Percentiles rank a stretch among this genome's conserved stretches.
These are phyloP conservation scores for Talaromyces atroroseus DNA, from an alignment of 2,329 filamentous ascomycete genomes.

Conservation along the genomic window DNA sequence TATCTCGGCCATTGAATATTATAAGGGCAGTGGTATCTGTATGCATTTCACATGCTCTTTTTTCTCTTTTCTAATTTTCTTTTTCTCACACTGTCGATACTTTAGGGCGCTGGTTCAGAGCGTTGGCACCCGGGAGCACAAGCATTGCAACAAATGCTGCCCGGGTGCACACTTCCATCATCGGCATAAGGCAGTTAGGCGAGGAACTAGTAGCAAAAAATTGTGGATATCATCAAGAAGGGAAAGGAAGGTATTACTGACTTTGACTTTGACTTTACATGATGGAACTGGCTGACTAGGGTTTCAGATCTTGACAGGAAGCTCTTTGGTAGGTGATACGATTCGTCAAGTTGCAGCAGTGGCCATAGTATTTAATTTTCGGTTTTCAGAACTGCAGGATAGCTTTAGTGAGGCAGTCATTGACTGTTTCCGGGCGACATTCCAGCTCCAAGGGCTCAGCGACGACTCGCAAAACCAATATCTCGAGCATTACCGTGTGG, in stretches of 20 bases:
- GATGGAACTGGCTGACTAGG: not conserved
- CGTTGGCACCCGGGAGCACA: not conserved
- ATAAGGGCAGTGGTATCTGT: not conserved
- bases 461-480: not conserved
- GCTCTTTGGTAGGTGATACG: not conserved
- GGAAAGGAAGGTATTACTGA: not conserved
- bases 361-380: not conserved
- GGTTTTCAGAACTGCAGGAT: not conserved
- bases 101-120: not conserved
- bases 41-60: not conserved
- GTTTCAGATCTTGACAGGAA: not conserved
- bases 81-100: not conserved
- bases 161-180: not conserved
- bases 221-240: not conserved
- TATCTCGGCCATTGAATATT: not conserved
- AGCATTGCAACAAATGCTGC: not conserved
- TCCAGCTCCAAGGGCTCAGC: not conserved
- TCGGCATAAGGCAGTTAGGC: not conserved
- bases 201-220: not conserved
- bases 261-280: not conserved
- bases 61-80: too few relatives aligned
- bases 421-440: not conserved
- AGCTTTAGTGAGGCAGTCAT: not conserved
- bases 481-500: not conserved
- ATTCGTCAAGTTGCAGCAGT: not conserved